Base-by-base conservation (phyloP, 2,329 filamentous ascomycete species). In the Exophiala aquamarina region DNA sequence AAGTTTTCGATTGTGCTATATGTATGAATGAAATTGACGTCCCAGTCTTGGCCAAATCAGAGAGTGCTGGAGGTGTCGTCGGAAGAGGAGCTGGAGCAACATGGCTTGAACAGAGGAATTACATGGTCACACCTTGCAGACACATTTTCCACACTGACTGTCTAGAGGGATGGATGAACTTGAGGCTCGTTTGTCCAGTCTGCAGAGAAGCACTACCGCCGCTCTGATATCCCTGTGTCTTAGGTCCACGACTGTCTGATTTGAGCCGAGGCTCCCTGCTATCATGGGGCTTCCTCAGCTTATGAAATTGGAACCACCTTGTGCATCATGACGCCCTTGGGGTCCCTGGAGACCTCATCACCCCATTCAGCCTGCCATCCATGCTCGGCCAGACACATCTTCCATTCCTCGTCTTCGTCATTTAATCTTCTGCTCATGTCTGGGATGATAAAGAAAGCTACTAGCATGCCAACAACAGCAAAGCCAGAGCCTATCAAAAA, bases 101-200 rank as follows among this genome's bases (percentile, higher is more conserved):
- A 67, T 80, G 95, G 45, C 75, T 97, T 57, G 87, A 87, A 23
- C 76, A 92, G 51, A 80, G 91, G 40, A 77, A 81, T 59, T 97
- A 97, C 70, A 98, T 98, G 93, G 89, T 97, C 17, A 98, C 93
- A 47, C 93, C 93, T 38, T 98, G 93, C 67, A 76, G 91, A 45
- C 93, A 98, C 70, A 90, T 97, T 39, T 98, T 98, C 66, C 93
- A 98, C 65, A 93, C 84, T 47, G 75, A 78, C 23, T 98, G 93
- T 67, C 71, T 98, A 58, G 92, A 97, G 70, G 90, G 89, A 31
- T 97, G 93, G 93, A 93, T 98, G 87, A 80, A 88, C 63, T 90
- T 94, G 66, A 74, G 92, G 48, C 69, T 98, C 61, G 89, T 95
- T 71, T 98, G 93, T 70, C 93, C 93, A 1, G 96, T 95, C 57